Conservation (phyloP, 2,329 filamentous ascomycete genomes). For the Pseudopithomyces chartarum region DNA sequence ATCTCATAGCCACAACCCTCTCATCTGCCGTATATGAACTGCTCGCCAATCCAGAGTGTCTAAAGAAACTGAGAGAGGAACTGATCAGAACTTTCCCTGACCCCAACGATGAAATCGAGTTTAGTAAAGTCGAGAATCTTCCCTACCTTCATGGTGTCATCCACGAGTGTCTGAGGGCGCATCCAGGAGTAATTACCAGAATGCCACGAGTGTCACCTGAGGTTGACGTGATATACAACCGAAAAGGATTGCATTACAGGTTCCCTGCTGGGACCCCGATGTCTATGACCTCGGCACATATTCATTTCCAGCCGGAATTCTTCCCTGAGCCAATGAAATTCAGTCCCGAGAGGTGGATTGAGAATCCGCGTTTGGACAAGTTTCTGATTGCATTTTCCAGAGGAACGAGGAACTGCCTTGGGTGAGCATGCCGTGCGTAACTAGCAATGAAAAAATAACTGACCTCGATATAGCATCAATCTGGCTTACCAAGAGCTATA, state of each 20-base stretch:
- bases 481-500: neutral
- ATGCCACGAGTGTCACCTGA: neutral
- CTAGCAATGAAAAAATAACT: neutral
- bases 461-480: neutral
- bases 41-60: neutral
- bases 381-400: neutral
- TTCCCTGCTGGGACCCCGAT: neutral
- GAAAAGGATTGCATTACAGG: neutral
- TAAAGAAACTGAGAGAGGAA: conserved; percentile 3
- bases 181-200: neutral
- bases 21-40: conserved; percentile 3
- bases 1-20: neutral
- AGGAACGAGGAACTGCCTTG: neutral
- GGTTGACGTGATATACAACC: neutral
- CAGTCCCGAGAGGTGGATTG: neutral
- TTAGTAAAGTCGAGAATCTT: neutral
- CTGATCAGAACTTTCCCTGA: conserved; percentile 3
- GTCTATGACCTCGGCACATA: neutral
- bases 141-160: neutral
- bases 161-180: neutral
- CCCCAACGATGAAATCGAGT: neutral
- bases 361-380: neutral
- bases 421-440: neutral
- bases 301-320: neutral
- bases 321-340: neutral